Evolutionary conservation across 345 rosid species (phyloP).

Genomic region (Anastatica hierochuntica): DNA sequence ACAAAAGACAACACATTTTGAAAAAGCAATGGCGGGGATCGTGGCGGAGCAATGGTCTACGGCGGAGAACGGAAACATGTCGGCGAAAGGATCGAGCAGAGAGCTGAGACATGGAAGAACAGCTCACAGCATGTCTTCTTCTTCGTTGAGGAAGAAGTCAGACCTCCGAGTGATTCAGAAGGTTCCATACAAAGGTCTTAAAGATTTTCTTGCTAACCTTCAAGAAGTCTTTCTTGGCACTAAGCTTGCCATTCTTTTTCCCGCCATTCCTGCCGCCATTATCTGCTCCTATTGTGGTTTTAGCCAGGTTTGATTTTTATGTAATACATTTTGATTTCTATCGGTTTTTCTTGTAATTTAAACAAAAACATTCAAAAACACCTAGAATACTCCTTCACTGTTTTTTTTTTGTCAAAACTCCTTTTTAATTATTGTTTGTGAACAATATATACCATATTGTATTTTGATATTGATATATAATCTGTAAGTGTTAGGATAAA

Average conservation of each 20-base stretch:
- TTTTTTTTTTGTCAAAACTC: too few species aligned
- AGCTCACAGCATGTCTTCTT: slow-evolving; percentile 83
- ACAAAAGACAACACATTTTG: too few species aligned
- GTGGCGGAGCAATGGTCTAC: slow-evolving; percentile 17
- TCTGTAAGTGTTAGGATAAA: too few species aligned
- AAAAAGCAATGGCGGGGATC: slow-evolving; percentile 19
- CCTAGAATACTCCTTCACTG: too few species aligned
- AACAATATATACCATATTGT: too few species aligned
- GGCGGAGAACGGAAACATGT: slow-evolving; percentile 21
- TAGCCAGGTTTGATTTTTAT: slow-evolving; percentile 34
- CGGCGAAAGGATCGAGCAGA: slow-evolving; percentile 41
- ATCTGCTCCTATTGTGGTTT: slow-evolving; percentile 41
- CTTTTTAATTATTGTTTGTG: too few species aligned
- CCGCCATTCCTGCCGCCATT: slow-evolving; percentile 69
- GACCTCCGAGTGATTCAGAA: slow-evolving; percentile 55
- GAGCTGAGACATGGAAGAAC: slow-evolving; percentile 60
- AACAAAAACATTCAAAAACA: too few species aligned
- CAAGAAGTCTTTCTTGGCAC: slow-evolving; percentile 90
- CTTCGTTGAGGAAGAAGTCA: slow-evolving; percentile 72
- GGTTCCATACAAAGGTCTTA: slow-evolving; percentile 46
- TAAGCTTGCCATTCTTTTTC: slow-evolving; percentile 72
- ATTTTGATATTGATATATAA: too few species aligned
- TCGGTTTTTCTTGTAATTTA: background rate
- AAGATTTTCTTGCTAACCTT: slow-evolving; percentile 48
- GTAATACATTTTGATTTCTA: background rate